Conservation (phyloP, 2,329 filamentous ascomycete genomes). For the Pyrenochaeta sp. region DNA sequence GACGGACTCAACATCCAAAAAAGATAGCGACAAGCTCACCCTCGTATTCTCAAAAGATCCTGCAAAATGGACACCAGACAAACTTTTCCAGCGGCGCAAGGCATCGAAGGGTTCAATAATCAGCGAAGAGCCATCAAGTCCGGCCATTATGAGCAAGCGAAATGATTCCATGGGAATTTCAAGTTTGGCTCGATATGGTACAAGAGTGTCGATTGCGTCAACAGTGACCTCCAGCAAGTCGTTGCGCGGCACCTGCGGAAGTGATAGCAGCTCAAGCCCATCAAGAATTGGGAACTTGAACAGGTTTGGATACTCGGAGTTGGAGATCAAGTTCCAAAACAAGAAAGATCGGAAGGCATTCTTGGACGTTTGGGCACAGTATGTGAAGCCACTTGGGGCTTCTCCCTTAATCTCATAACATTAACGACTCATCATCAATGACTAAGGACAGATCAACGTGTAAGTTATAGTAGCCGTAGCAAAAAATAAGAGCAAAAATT, state of each 20-base stretch:
- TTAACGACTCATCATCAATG: background rate
- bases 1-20: slow-evolving; percentile 30
- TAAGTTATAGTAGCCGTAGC: no score
- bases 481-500: no score
- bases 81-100: slow-evolving; percentile 33
- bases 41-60: slow-evolving; percentile 42
- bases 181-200: slow-evolving; percentile 14
- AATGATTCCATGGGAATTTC: slow-evolving; percentile 19
- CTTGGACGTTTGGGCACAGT: slow-evolving; percentile 35
- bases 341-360: slow-evolving; percentile 37
- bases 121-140: slow-evolving; percentile 2
- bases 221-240: slow-evolving; percentile 19
- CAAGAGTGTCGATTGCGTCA: slow-evolving; percentile 21
- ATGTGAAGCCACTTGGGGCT: slow-evolving; percentile 27
- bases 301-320: slow-evolving; percentile 35
- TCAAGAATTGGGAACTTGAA: slow-evolving; percentile 25
- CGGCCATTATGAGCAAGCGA: slow-evolving; percentile 7
- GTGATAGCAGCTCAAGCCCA: background rate
- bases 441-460: no score
- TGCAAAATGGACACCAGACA: slow-evolving; percentile 33
- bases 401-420: background rate
- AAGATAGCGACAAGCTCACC: slow-evolving; percentile 30
- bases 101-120: slow-evolving; percentile 16
- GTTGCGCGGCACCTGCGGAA: slow-evolving; percentile 14
- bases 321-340: slow-evolving; percentile 40